Evolutionary conservation across 805 yeast species (phyloP).

Genomic region (Lipomyces sp.): DNA sequence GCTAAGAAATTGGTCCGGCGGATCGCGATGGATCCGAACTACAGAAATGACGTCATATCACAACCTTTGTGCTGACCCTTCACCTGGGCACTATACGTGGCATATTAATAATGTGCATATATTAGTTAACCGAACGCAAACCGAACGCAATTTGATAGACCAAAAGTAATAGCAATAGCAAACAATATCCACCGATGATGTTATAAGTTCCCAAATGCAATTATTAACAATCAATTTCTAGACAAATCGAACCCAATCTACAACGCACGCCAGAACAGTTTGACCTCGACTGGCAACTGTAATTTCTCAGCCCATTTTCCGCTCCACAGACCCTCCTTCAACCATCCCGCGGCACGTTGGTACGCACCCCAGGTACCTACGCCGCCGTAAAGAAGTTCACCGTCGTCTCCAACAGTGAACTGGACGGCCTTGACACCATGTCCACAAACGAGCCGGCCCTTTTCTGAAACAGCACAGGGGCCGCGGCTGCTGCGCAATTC

Average conservation of each 20-base stretch:
- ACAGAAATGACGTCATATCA: no score
- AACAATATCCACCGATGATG: background rate
- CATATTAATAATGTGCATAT: no score
- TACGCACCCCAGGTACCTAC: slow-evolving; percentile 20
- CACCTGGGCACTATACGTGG: no score
- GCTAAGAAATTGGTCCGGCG: no score
- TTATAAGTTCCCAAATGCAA: background rate
- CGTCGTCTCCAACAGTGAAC: slow-evolving; percentile 28
- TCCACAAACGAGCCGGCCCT: slow-evolving; percentile 32
- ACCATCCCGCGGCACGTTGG: slow-evolving; percentile 30
- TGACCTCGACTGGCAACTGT: slow-evolving; percentile 24
- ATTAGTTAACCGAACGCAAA: no score
- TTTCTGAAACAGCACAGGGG: slow-evolving; percentile 23
- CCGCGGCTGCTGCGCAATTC: slow-evolving; percentile 29
- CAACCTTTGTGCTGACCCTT: no score
- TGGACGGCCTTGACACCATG: slow-evolving; percentile 20
- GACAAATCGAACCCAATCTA: slow-evolving; percentile 1
- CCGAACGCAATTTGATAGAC: no score
- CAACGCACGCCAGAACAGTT: slow-evolving; percentile 28
- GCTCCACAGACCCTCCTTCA: slow-evolving; percentile 32
- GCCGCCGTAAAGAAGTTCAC: slow-evolving; percentile 30
- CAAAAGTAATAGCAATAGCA: background rate
- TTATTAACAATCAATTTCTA: background rate
- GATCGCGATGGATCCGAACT: no score
- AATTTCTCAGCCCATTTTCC: slow-evolving; percentile 13